These are phyloP conservation scores for Zygnema circumcarinatum DNA, from an alignment of 139 green algal genomes.

Conservation along the genomic window DNA sequence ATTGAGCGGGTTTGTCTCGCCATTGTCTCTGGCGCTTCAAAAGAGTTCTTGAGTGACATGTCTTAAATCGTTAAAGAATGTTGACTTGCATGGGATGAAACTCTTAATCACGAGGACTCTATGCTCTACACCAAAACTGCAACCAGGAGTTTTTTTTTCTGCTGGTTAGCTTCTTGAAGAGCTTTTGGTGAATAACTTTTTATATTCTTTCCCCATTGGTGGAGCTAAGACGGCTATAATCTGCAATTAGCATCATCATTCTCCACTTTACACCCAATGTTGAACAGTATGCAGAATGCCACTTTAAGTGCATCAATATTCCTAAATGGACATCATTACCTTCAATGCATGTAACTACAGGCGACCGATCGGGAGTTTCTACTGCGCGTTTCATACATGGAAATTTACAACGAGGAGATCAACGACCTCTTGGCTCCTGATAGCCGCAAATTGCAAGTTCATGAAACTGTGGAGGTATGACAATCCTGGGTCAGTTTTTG, in stretches of 20 bases:
- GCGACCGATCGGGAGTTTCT: conserved; percentile 55
- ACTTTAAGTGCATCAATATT: not conserved
- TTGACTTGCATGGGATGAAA: not conserved
- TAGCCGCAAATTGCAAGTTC: conserved; percentile 51
- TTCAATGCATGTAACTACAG: conserved; percentile 45
- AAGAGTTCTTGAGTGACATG: not conserved
- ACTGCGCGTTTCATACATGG: conserved; percentile 62
- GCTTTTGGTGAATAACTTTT: not conserved
- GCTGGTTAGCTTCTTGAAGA: not conserved
- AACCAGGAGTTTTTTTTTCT: not conserved
- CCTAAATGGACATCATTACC: not conserved
- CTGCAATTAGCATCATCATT: too few relatives aligned
- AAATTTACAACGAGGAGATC: conserved; percentile 68
- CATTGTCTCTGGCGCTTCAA: not conserved
- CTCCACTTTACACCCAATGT: not conserved
- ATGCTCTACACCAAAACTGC: not conserved
- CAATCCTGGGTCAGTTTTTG: not conserved
- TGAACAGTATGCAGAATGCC: too few relatives aligned
- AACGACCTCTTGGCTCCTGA: conserved; percentile 62
- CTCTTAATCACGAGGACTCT: not conserved
- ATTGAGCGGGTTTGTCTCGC: conserved; percentile 32
- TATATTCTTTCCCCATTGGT: not conserved
- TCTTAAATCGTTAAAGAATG: not conserved
- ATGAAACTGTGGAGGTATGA: conserved; percentile 64
- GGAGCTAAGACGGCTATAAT: too few relatives aligned